A percentile compares a stretch with the other conserved stretches of the same genome.
These are phyloP conservation scores for Cladophialophora immunda DNA, from an alignment of 2,329 filamentous ascomycete genomes.

Conservation along the genomic window DNA sequence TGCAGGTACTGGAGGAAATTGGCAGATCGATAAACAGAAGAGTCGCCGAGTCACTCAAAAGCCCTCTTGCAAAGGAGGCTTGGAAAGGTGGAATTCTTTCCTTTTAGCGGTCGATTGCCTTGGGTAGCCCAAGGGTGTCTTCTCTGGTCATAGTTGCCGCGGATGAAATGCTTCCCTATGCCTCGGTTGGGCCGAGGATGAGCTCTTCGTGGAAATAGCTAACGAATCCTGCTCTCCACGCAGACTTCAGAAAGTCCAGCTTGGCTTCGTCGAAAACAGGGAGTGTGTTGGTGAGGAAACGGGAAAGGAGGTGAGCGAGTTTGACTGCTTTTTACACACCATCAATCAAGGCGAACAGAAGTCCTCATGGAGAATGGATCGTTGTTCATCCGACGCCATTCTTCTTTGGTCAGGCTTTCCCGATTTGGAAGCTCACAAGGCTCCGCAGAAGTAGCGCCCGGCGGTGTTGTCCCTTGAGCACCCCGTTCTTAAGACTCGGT, in stretches of 20 bases:
- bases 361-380: not conserved
- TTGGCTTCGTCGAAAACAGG: not conserved
- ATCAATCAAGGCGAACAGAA: not conserved
- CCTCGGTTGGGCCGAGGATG: not conserved
- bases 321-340: not conserved
- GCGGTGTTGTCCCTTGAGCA: not conserved
- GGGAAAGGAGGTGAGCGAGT: not conserved
- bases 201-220: not conserved
- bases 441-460: not conserved
- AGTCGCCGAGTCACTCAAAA: not conserved
- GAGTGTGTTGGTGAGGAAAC: not conserved
- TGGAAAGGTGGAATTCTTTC: not conserved
- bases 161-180: not conserved
- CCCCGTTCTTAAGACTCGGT: not conserved
- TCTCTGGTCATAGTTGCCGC: not conserved
- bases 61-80: not conserved
- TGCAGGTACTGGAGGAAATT: not conserved
- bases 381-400: constrained; percentile 13
- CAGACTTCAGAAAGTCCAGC: not conserved
- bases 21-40: not conserved
- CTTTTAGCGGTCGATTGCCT: not conserved
- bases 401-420: constrained; percentile 8
- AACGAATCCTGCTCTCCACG: not conserved
- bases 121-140: not conserved
- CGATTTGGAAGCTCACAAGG: not conserved